A percentile compares a stretch with the other conserved stretches of the same genome.
These are phyloP conservation scores for Linnemannia zychae DNA, from an alignment of 192 early-diverging fungal genomes.

Conservation along the genomic window DNA sequence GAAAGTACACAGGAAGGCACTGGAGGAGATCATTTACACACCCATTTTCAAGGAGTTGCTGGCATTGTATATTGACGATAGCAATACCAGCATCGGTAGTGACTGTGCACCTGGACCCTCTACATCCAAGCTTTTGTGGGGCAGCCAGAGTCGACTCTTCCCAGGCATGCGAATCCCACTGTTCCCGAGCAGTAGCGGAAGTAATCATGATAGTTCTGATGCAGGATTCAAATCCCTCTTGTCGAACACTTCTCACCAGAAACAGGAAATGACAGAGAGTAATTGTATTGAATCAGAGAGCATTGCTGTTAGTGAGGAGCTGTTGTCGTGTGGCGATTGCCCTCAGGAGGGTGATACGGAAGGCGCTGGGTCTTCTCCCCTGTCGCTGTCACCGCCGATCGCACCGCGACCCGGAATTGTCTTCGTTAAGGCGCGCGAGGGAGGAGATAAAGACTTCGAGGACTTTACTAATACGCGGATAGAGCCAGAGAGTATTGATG, in stretches of 20 bases:
- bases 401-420: not conserved
- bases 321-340: not conserved
- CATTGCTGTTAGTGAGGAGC: not conserved
- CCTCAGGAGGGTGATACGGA: not conserved
- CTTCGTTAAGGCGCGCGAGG: constrained; percentile 18
- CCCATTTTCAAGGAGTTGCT: not conserved
- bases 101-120: not conserved
- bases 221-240: not conserved
- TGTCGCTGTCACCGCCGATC: constrained; percentile 9
- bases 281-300: not conserved
- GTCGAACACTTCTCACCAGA: not conserved
- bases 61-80: constrained; percentile 32
- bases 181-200: not conserved
- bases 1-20: constrained; percentile 6
- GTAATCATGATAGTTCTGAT: not conserved
- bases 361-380: not conserved
- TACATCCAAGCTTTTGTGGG: not conserved
- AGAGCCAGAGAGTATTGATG: too few species aligned
- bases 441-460: not conserved
- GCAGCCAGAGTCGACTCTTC: constrained; percentile 2
- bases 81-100: constrained; percentile 37
- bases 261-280: too few species aligned
- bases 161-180: not conserved
- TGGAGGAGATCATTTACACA: constrained; percentile 5
- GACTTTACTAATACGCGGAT: too few species aligned